These are phyloP conservation scores for Cladosporium velox DNA, from an alignment of 2,329 filamentous ascomycete species.

Conservation along the genomic window DNA sequence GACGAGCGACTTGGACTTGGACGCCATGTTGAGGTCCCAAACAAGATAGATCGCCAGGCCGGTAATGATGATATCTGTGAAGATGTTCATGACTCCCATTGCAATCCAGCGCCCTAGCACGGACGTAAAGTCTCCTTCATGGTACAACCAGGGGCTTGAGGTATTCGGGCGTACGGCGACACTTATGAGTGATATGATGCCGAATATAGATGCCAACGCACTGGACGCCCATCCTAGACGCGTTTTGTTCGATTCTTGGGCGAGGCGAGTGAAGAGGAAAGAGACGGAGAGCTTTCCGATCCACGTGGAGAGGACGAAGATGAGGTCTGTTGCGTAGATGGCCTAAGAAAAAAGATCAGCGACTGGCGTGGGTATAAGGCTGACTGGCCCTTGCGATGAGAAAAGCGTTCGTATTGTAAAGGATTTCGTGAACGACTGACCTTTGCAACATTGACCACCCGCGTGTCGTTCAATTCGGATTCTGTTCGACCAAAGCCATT, in stretches of 20 bases:
- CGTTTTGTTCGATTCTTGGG: slow-evolving; percentile 18
- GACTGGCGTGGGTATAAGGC: neutral
- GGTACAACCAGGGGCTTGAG: slow-evolving; percentile 20
- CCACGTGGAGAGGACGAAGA: slow-evolving; percentile 24
- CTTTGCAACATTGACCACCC: slow-evolving; percentile 2
- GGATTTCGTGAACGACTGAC: slow-evolving; percentile 1
- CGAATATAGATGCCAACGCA: neutral
- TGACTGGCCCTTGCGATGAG: neutral
- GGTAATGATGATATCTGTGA: slow-evolving; percentile 20
- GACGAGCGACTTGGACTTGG: slow-evolving; percentile 23
- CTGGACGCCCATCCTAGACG: slow-evolving; percentile 14
- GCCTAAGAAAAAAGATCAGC: slow-evolving; percentile 13
- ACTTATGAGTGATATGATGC: slow-evolving; percentile 14
- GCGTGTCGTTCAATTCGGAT: slow-evolving; percentile 2
- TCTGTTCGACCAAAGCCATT: slow-evolving; percentile 14
- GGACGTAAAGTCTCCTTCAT: neutral
- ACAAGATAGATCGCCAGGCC: slow-evolving; percentile 22
- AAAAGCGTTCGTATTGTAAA: neutral
- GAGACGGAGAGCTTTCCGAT: slow-evolving; percentile 25
- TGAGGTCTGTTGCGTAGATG: slow-evolving; percentile 25
- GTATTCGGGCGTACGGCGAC: slow-evolving; percentile 13
- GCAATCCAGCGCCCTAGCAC: slow-evolving; percentile 14
- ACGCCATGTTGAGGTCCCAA: slow-evolving; percentile 24
- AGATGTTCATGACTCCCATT: slow-evolving; percentile 17
- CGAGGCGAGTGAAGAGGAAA: slow-evolving; percentile 24